Evolutionary conservation across 345 rosid species (phyloP), one percentile per base, ranked within the genome.

Genomic region (Acer negundo): DNA sequence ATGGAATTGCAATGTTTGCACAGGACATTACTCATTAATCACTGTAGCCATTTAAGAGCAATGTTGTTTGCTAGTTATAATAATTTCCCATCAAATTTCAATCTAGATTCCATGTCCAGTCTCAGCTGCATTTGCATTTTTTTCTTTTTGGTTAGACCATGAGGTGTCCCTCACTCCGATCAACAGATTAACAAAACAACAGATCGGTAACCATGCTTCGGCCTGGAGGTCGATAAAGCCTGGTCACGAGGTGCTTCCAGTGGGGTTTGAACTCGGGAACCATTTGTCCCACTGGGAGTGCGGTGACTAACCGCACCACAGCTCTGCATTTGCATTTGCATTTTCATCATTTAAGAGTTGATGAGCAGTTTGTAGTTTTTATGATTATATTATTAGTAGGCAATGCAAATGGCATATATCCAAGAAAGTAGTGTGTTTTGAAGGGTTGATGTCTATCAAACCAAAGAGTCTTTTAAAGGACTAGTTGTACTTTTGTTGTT

Each of bases 401-500:
- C 46, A 42, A 42, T 35, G 73, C 74, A 74, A 56, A 56, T 77
- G 81, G 67, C 77, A 77, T 82, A 77, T 82, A 40, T 64, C 53
- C 38, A 51, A 53, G 38, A 70, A 70, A 65, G 77, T 73, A 74
- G 77, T 75, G 71, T 59, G 75, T 76, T 35, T 35, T 82, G 79
- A 85, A 80, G 6, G 77, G 73, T 56, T 82, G 80, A 82, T 74
- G 75, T 75, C 38, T 35, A 35, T 35, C 74, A 65, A 69, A 42
- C 81, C 75, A 40, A 80, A 15, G 64, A 42, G 82, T 84, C 72
- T 59, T 7, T 38, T 1, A 42, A 42, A 64, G 71, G 77, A 68
- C 68, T 77, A 77, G 40, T 59, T 82, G 80, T 81, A 75, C 79
- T 77, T 83, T 72, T 69, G 22, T 20, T 71, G 75, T 80, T 77